phyloP scores from a whole-genome alignment of 2,329 filamentous ascomycete species.

The Leptographium galeiforme region DNA sequence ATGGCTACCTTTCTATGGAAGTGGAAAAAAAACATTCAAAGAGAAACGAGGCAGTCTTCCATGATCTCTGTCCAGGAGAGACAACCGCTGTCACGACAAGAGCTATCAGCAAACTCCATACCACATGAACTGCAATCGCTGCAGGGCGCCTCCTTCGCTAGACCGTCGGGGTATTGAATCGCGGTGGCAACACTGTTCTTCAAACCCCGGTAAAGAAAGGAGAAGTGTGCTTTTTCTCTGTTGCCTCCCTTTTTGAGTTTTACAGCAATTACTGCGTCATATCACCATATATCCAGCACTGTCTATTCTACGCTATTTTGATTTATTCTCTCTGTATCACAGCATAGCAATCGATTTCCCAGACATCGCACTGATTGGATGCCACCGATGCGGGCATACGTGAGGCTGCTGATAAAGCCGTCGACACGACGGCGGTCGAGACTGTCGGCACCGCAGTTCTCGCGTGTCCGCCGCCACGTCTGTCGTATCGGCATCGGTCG shows the following conservation, averaged over 20 bases:
- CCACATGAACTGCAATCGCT: neutral
- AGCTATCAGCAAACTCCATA: neutral
- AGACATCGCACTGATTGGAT: conserved; percentile 52
- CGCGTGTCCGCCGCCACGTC: conserved; percentile 20
- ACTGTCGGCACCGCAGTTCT: conserved; percentile 55
- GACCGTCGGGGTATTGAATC: neutral
- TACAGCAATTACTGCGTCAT: neutral
- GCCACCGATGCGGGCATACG: conserved; percentile 59
- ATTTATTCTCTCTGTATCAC: neutral
- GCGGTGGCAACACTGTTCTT: neutral
- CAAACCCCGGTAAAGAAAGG: neutral
- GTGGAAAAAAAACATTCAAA: neutral
- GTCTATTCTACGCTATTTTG: neutral
- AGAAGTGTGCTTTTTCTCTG: neutral
- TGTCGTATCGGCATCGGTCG: too few species aligned
- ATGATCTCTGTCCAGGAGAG: neutral
- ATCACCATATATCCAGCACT: neutral
- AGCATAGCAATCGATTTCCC: neutral
- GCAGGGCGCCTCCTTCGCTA: neutral
- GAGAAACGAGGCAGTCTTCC: neutral
- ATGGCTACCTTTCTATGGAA: neutral
- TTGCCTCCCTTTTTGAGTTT: neutral
- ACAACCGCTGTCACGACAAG: neutral
- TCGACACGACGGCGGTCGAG: conserved; percentile 56
- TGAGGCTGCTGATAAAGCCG: conserved; percentile 59